phyloP scores from a whole-genome alignment of 441 rosid genomes.

The Adansonia gregorii region DNA sequence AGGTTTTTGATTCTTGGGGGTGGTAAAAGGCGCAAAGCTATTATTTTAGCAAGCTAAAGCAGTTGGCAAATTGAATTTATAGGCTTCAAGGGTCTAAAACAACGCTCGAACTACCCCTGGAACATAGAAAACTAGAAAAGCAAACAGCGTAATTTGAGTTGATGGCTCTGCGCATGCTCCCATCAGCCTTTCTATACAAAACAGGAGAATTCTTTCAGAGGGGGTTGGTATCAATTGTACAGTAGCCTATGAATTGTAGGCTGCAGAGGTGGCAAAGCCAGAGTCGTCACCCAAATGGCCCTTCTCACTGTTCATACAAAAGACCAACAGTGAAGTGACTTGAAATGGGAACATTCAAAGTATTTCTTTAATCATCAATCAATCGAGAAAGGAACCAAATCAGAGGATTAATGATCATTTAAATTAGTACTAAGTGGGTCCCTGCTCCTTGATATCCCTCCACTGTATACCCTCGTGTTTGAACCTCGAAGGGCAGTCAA shows the following conservation, averaged over 20 bases:
- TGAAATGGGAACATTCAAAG: slow-evolving; percentile 37
- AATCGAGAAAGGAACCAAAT: slow-evolving; percentile 23
- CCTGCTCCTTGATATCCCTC: slow-evolving; percentile 28
- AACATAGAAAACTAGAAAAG: slow-evolving; percentile 1
- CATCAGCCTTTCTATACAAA: slow-evolving; percentile 33
- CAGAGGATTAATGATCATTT: slow-evolving; percentile 20
- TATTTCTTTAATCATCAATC: slow-evolving; percentile 29
- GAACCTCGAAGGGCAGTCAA: not conserved
- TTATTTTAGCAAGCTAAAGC: not conserved
- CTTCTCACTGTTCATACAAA: slow-evolving; percentile 3
- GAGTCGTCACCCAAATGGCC: slow-evolving; percentile 10
- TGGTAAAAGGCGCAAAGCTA: not conserved
- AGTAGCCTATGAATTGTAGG: slow-evolving; percentile 17
- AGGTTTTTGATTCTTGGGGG: not conserved
- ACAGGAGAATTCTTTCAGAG: slow-evolving; percentile 26
- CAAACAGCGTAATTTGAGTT: not conserved
- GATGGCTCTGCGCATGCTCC: slow-evolving; percentile 24
- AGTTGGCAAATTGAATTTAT: not conserved
- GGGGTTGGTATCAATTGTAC: slow-evolving; percentile 11
- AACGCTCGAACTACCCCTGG: not conserved
- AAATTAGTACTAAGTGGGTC: slow-evolving; percentile 31
- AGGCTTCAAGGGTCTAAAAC: slow-evolving; percentile 14
- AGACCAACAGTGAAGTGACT: slow-evolving; percentile 22
- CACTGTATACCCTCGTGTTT: not conserved
- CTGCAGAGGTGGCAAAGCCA: slow-evolving; percentile 20